Conservation (phyloP, 352 stramenopile genomes). For the Phytophthora nicotianae region DNA sequence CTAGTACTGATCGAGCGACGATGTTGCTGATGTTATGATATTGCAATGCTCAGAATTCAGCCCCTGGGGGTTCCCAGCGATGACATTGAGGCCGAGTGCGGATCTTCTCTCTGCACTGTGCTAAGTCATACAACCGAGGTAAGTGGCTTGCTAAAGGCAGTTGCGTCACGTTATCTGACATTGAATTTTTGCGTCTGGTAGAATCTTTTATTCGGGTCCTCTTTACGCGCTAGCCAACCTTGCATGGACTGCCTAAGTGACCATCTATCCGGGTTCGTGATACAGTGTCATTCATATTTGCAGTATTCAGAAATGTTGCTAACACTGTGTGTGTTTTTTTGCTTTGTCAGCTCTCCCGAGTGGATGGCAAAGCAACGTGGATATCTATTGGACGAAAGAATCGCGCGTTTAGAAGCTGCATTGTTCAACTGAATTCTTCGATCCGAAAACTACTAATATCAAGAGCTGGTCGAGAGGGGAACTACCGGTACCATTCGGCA, state of each 20-base stretch:
- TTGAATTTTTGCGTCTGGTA: constrained; percentile 4
- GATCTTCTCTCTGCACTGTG: constrained; percentile 60
- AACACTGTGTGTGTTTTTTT: not conserved
- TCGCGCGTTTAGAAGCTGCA: constrained; percentile 47
- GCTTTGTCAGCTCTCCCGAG: constrained; percentile 38
- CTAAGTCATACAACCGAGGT: constrained; percentile 72
- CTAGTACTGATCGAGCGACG: not conserved
- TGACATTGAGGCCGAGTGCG: constrained; percentile 58
- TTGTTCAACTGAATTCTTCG: constrained; percentile 35
- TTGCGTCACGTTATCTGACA: not conserved
- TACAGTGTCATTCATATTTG: not conserved
- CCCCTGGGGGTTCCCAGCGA: constrained; percentile 53
- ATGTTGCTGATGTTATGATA: not conserved
- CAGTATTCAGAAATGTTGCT: not conserved
- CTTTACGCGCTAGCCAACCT: constrained; percentile 49
- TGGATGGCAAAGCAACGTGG: constrained; percentile 50
- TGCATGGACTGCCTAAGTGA: constrained; percentile 65
- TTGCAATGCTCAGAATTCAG: constrained; percentile 37
- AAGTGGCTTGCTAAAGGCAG: not conserved
- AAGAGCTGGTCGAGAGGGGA: no score
- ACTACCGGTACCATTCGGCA: no score
- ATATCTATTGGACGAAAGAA: constrained; percentile 48
- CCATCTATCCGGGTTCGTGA: constrained; percentile 45
- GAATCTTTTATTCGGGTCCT: constrained; percentile 56
- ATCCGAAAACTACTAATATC: not conserved